Evolutionary conservation across 1,284 basidiomycete species (phyloP).

Genomic region (Ustilago shanxiensis): DNA sequence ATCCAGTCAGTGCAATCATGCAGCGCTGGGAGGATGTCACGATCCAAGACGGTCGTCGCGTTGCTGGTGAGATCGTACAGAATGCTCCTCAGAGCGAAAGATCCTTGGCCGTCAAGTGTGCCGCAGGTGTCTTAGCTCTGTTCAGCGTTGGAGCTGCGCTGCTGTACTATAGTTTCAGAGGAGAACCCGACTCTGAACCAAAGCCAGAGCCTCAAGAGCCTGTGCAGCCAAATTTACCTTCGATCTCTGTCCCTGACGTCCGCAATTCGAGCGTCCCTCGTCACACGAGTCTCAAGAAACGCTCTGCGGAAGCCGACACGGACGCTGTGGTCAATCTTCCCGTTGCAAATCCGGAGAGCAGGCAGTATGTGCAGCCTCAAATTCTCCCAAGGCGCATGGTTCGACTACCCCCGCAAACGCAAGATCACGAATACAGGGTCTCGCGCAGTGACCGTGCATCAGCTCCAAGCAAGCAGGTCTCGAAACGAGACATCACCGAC

Average conservation of each 20-base stretch:
- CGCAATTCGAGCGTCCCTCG: neutral
- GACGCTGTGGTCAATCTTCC: neutral
- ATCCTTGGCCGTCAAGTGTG: slow-evolving; percentile 2
- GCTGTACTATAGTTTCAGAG: slow-evolving; percentile 1
- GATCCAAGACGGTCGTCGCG: neutral
- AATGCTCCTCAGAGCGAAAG: slow-evolving; percentile 1
- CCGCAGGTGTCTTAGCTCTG: slow-evolving; percentile 3
- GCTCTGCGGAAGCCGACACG: neutral
- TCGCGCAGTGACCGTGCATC: too few relatives aligned
- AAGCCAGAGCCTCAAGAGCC: neutral
- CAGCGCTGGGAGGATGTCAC: neutral
- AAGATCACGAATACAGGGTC: too few relatives aligned
- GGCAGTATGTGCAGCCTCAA: too few relatives aligned
- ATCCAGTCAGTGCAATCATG: neutral
- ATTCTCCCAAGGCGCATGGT: too few relatives aligned
- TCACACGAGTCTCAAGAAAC: neutral
- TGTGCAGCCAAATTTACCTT: neutral
- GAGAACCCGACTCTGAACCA: neutral
- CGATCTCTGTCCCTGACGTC: neutral
- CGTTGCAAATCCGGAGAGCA: neutral
- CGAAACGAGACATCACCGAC: neutral
- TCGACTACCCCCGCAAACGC: too few relatives aligned
- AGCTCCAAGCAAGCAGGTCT: neutral
- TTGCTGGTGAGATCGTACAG: neutral
- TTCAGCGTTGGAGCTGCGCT: neutral